Base-by-base conservation (phyloP, 192 early-diverging fungal species). In the Spizellomyces sp. region DNA sequence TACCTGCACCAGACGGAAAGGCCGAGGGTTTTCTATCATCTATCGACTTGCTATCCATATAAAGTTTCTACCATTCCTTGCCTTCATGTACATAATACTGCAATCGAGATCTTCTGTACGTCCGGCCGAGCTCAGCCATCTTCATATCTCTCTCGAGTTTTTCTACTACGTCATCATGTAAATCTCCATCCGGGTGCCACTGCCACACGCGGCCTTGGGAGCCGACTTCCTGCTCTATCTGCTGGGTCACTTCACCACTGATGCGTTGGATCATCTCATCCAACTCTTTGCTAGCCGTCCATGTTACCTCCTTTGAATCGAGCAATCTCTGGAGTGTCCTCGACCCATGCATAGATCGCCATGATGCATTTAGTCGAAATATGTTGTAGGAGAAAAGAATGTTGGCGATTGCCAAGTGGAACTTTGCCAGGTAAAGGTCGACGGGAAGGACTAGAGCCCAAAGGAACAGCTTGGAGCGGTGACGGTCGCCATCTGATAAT, bases 131-230 rank as follows among this genome's bases (percentile, higher is more conserved):
- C 61, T 86, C 84, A 6, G 69, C 66, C 21, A 69, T 48, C 46
- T 76, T 77, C 12, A 81, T 47, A 6, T 86, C 76, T 69, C 64
- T 68, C 44, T 81, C 75, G 47, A 86, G 52, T 46, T 50, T 42
- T n/a, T 69, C 50, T 48, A 83, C 57, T 17, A 81, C 84, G 27
- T 82, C 75, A 63, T 86, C 84, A 55, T 86, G 81, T 60, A 86
- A 45, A 64, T 86, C 84, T 4, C 60, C 58, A 9, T 48, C 52
- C 10, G 62, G 44, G 9, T 60, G 57, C 78, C 80, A 82, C 55
- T 48, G 45, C 76, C 77, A 84, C 14, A 80, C 69, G 45, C 10
- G n/a, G 50, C 48, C 59, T 7, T 21, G 14, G 15, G n/a, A 44
- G 27, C 36, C 59, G 21, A 41, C 41, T 43, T 71, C 41, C n/a